Evolutionary conservation across 2,329 filamentous ascomycete species (phyloP), one percentile per base, ranked within the genome.

Genomic region (Neurospora crassa): DNA sequence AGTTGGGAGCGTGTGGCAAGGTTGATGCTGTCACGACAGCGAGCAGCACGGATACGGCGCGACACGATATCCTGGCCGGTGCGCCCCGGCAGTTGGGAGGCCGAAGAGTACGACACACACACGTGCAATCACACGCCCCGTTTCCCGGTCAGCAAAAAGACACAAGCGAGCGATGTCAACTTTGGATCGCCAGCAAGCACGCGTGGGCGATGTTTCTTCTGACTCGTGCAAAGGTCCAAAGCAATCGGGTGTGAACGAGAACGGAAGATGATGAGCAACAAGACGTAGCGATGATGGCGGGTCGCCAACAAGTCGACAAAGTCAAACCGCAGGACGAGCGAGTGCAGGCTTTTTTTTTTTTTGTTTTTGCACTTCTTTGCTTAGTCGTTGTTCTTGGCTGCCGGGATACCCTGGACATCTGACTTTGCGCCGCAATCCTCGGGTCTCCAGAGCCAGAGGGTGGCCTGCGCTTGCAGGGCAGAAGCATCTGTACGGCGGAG

Each of bases 1-100:
- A 37, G 68, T 41, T 68, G 67, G 67, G 69, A 72, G 68, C 70
- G 70, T 73, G 74, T 76, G 74, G 74, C 74, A 74, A 76, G 74
- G 70, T 74, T 71, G 71, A 73, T 59, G 71, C 72, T 75, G 72
- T 72, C 72, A 73, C 73, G 16, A 72, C 68, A 71, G 71, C 18
- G 67, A 45, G 69, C 70, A 72, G 67, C 24, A 53, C 18, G 12
- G 67, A 69, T 45, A 69, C 45, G 34, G 42, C 42, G 42, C 47
- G 70, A 59, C 69, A 68, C 47, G 68, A 68, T 69, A 68, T 63
- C 63, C 41, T 29, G 43, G 42, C 59, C 47, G 67, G 71, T 71
- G 68, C 63, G 73, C 72, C 70, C 42, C 68, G 67, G 70, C 45
- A 45, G 68, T 45, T 43, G 67, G 70, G 67, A 67, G 29, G 69